Evolutionary conservation across 345 rosid genomes (phyloP).

Genomic region (Alliaria petiolata): DNA sequence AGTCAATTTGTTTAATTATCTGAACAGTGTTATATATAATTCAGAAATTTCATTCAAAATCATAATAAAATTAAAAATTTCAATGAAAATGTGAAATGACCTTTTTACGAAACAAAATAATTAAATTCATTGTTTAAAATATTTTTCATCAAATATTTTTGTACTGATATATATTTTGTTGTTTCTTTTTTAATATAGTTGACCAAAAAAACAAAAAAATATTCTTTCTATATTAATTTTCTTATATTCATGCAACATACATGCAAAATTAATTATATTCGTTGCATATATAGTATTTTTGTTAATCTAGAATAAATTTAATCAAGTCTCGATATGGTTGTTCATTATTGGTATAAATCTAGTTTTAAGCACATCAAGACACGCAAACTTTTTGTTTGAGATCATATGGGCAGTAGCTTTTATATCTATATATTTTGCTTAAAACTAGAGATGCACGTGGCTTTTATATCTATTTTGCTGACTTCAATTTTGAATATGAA

Average conservation of each 20-base stretch:
- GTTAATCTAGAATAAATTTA: background rate
- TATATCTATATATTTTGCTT: too few species aligned
- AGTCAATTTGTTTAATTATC: too few species aligned
- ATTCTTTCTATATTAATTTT: background rate
- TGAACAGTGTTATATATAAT: background rate
- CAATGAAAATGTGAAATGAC: background rate
- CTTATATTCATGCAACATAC: background rate
- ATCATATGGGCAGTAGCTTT: too few species aligned
- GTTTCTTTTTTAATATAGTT: background rate
- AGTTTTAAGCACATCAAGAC: conserved; percentile 23
- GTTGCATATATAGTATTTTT: background rate
- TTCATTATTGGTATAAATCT: conserved; percentile 29
- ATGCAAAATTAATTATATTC: background rate
- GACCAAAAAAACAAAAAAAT: too few species aligned
- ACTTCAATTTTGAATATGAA: background rate
- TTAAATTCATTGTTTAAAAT: background rate
- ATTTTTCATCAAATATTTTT: background rate
- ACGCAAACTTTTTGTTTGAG: conserved; percentile 27
- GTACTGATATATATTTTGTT: background rate
- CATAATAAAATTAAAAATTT: background rate
- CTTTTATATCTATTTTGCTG: background rate
- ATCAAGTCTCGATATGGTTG: conserved; percentile 25
- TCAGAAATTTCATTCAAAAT: background rate
- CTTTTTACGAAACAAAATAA: background rate
- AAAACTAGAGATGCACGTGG: too few species aligned